Percentiles rank a stretch among this genome's conserved stretches.
phyloP scores from a whole-genome alignment of 2,329 filamentous ascomycete genomes.

The Catunica adiposa region DNA sequence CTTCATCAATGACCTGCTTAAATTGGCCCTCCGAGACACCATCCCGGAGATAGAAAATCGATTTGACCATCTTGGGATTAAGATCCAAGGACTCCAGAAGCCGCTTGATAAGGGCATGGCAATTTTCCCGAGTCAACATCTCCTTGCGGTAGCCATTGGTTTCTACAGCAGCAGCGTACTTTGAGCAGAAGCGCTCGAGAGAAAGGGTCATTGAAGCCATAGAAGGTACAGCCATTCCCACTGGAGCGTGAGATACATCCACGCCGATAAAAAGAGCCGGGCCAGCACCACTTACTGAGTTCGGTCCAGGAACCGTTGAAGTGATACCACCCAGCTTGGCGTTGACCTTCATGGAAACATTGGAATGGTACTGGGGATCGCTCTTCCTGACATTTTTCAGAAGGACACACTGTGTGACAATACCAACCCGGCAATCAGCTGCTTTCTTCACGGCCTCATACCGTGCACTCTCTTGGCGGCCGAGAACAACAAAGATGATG shows the following conservation, averaged over 20 bases:
- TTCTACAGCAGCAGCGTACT: constrained; percentile 64
- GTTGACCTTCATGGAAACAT: constrained; percentile 94
- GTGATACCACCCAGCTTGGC: constrained; percentile 83
- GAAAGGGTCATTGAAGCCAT: constrained; percentile 81
- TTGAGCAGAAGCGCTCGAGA: constrained; percentile 50
- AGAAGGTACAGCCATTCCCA: constrained; percentile 50
- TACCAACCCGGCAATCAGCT: constrained; percentile 69
- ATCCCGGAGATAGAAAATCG: constrained; percentile 79
- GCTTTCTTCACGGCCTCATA: constrained; percentile 85
- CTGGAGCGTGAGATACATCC: constrained; percentile 72
- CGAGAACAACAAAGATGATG: constrained; percentile 22
- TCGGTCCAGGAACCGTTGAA: constrained; percentile 26
- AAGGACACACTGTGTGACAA: constrained; percentile 58
- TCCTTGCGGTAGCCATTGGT: constrained; percentile 73
- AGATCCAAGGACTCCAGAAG: constrained; percentile 36
- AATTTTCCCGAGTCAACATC: constrained; percentile 53
- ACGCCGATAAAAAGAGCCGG: constrained; percentile 71
- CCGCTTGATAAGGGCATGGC: constrained; percentile 46
- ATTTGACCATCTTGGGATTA: neutral
- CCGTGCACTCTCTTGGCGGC: constrained; percentile 35
- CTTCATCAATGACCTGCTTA: constrained; percentile 58
- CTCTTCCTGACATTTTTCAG: constrained; percentile 37
- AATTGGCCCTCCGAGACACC: constrained; percentile 85
- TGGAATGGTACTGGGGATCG: constrained; percentile 73
- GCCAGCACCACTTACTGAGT: neutral